Percentiles rank a stretch among this genome's conserved stretches.
phyloP scores from a whole-genome alignment of 2,329 filamentous ascomycete genomes.

The Aspergillus brunneoviolaceus region DNA sequence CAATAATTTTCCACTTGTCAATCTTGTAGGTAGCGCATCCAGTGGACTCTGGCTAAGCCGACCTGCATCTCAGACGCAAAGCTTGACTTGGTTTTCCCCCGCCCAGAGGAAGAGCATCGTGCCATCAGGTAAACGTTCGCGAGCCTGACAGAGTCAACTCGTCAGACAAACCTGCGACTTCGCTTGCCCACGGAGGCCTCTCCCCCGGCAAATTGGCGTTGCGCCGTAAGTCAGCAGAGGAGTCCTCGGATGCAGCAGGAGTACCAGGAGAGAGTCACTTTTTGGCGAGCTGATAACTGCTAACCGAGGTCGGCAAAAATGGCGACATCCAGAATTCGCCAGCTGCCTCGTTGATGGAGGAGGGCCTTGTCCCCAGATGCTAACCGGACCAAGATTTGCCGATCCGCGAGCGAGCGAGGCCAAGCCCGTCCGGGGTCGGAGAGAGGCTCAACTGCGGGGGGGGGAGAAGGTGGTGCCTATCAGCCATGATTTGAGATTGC shows the following conservation, averaged over 20 bases:
- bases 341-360: not conserved
- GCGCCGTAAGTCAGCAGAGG: not conserved
- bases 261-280: not conserved
- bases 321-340: not conserved
- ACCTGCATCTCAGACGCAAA: not conserved
- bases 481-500: conserved; percentile 15
- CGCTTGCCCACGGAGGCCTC: not conserved
- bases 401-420: conserved; percentile 11
- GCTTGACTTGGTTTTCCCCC: not conserved
- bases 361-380: not conserved
- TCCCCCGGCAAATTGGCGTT: not conserved
- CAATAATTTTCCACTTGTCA: conserved; percentile 18
- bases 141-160: not conserved
- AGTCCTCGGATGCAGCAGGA: not conserved
- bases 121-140: not conserved
- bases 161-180: not conserved
- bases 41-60: not conserved
- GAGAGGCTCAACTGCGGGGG: conserved; percentile 19
- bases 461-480: not conserved
- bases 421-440: conserved; percentile 14
- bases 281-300: conserved; percentile 1
- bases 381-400: conserved; percentile 12
- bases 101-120: not conserved
- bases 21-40: not conserved
- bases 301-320: conserved; percentile 5